phyloP scores from a whole-genome alignment of 1,284 basidiomycete genomes.

The Apiotrichum gamsii region DNA sequence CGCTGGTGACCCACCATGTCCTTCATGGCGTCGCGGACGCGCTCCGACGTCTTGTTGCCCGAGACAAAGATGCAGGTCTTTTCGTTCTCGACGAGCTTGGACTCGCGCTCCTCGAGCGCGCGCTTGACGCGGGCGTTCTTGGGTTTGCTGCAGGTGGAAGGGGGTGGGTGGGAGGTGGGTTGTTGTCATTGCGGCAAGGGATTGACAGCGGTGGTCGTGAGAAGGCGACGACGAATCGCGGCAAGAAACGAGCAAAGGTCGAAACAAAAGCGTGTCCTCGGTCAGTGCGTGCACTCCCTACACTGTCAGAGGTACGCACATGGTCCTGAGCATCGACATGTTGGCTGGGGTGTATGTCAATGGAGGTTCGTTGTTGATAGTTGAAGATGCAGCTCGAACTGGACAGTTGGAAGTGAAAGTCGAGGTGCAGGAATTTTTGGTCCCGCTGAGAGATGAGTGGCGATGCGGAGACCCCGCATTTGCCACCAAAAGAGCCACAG shows the following conservation, averaged over 20 bases:
- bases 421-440: no score
- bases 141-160: slow-evolving; percentile 64
- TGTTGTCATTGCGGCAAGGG: neutral
- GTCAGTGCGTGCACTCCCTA: no score
- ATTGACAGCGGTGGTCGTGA: neutral
- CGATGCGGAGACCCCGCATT: no score
- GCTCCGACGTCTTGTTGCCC: slow-evolving; percentile 77
- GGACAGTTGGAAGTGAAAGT: no score
- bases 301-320: slow-evolving; percentile 25
- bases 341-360: slow-evolving; percentile 10
- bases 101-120: slow-evolving; percentile 75
- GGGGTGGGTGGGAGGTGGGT: neutral
- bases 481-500: no score
- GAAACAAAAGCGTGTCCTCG: no score
- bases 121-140: slow-evolving; percentile 97
- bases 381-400: no score
- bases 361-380: no score
- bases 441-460: no score
- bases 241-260: no score
- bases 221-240: neutral
- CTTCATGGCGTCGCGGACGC: slow-evolving; percentile 72
- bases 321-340: slow-evolving; percentile 46
- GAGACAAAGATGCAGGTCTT: slow-evolving; percentile 81
- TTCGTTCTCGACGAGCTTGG: slow-evolving; percentile 83
- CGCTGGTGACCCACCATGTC: slow-evolving; percentile 61